Base-by-base conservation (phyloP, 1,139 yeast species). In the Geotrichum cucujoidarum region DNA sequence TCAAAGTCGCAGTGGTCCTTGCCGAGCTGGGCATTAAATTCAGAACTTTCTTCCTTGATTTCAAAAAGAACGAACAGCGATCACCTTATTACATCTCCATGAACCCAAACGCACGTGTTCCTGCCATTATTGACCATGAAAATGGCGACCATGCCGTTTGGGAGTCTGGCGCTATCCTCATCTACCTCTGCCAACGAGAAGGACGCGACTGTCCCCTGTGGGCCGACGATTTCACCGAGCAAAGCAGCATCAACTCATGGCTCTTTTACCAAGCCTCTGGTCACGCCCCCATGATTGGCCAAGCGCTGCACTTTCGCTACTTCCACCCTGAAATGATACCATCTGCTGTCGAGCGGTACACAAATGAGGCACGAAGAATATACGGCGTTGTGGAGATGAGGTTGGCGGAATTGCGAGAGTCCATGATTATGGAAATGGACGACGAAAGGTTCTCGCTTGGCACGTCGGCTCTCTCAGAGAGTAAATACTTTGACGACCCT, bases 231-330 rank as follows among this genome's bases (percentile, higher is more conserved):
- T 66, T 84, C 47, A 74, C 80, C 4, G 96, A 87, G 58, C 96
- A 89, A 69, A 76, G 89, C n/a, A 90, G 83, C 61, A 87, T 90
- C 52, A 76, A 81, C 52, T 80, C 90, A 17, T 90, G 97, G 97
- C 74, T 90, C 42, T 90, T 88, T 63, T 89, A 89, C 73, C 97
- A 90, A 68, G 88, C 97, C 2, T 83, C 95, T 13, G 97, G 97
- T 13, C 97, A 89, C 64, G 95, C 97, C 0, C 97, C 97, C 24
- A 90, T 90, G 95, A 87, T 90, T 60, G 97, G 97, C 21, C 97
- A 90, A 66, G 97, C 97, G 2, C 75, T 89, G 59, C 97, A 90
- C 72, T 90, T 90, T 71, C 75, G 92, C 60, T 87, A 86, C 66
- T 89, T 89, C 74, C 97, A 90, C 66, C 77, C 92, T 6, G 84